These are phyloP conservation scores for Xerocomus amazonicus DNA, from an alignment of 1,284 basidiomycete genomes.

Conservation along the genomic window DNA sequence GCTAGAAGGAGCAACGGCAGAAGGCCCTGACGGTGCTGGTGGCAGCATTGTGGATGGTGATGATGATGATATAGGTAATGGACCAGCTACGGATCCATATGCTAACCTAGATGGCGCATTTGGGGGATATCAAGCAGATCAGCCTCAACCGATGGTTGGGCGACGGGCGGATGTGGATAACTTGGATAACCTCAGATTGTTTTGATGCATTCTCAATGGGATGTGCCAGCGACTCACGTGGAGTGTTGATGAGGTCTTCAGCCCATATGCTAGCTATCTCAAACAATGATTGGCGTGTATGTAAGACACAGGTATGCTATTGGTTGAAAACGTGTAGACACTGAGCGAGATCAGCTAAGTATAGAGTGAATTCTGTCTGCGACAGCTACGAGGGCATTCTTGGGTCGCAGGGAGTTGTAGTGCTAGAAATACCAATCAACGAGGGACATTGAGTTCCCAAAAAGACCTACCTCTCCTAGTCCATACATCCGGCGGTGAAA, in stretches of 20 bases:
- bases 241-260: not conserved
- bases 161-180: constrained; percentile 26
- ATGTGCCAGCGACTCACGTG: not conserved
- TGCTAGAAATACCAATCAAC: constrained; percentile 49
- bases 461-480: constrained; percentile 76
- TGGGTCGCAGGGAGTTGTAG: constrained; percentile 80
- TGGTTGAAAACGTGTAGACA: not conserved
- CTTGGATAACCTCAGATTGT: constrained; percentile 48
- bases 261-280: constrained; percentile 8
- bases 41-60: constrained; percentile 12
- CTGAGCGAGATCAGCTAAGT: constrained; percentile 28
- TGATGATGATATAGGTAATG: constrained; percentile 32
- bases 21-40: not conserved
- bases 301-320: not conserved
- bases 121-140: constrained; percentile 60
- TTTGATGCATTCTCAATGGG: constrained; percentile 32
- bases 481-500: constrained; percentile 93
- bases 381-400: constrained; percentile 38
- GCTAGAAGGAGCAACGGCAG: constrained; percentile 1
- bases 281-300: constrained; percentile 13
- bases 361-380: constrained; percentile 41
- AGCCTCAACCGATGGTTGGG: constrained; percentile 52
- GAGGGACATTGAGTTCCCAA: not conserved
- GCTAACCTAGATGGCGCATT: constrained; percentile 72
- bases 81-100: constrained; percentile 57